Evolutionary conservation across 2,329 filamentous ascomycete genomes (phyloP), one percentile per base, ranked within the genome.

Genomic region (Hymenoscyphus fraxineus): DNA sequence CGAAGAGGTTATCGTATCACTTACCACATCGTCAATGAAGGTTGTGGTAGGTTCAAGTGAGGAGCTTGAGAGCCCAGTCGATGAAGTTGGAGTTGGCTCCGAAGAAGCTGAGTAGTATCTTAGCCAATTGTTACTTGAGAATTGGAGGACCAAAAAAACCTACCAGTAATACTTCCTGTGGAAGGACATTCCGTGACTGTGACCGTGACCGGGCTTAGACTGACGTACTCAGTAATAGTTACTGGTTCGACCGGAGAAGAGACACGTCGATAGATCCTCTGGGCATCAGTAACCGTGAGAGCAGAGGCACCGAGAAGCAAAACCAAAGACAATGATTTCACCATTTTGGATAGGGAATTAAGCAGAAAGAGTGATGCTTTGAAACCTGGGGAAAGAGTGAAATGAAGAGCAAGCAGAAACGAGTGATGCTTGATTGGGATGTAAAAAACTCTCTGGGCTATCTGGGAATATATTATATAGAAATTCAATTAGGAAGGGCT

Each of bases 321-420:
- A 39, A 58, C 32, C 9, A 56, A 58, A 6, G 27, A 13, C 15
- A 35, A 7, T 19, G 16, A 47, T 58, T 39, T 38, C 10, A n/a
- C 31, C 55, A 58, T 35, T n/a, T n/a, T 15, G 32, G 19, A 39
- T 6, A 13, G 22, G 9, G 39, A 35, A 62, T 56, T 54, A 58
- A 27, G 32, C 47, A 61, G 27, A 59, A 59, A 54, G 16, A 59
- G 40, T 56, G 35, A 58, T 9, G 10, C 31, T 59, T 39, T 9
- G 32, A 58, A 54, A 15, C 6, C 58, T 4, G 31, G 16, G 27
- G 31, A 62, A 27, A 10, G 39, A 31, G 39, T 19, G n/a, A 61
- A 38, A 6, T 6, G 6, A 27, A 27, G 19, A 54, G 19, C 47
- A 54, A 54, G 47, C 47, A 54, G 47, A 54, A 54, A 54, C 44